These are phyloP conservation scores for Phlyctochytrium bullatum DNA, from an alignment of 192 early-diverging fungal species.

Conservation along the genomic window DNA sequence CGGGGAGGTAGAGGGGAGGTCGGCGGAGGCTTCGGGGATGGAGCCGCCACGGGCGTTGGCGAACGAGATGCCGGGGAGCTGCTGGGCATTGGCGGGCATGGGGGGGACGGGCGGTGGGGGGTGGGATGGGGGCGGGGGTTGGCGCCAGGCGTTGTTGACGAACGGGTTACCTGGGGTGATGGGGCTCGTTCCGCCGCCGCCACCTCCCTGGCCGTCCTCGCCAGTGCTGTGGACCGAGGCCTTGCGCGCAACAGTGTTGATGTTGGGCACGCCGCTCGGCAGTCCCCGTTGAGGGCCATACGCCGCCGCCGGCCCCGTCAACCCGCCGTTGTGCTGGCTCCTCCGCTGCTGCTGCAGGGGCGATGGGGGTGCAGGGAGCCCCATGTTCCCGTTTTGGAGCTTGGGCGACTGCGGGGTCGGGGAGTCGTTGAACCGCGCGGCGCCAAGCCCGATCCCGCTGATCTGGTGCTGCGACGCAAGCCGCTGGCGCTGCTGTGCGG, in stretches of 20 bases:
- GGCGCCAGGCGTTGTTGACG: not conserved
- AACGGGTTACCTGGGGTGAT: not conserved
- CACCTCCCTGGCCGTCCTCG: not conserved
- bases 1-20: not conserved
- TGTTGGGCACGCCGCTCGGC: not conserved
- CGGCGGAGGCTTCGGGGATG: not conserved
- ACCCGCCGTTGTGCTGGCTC: not conserved
- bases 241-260: not conserved
- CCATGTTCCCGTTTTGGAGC: not conserved
- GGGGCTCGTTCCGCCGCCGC: not conserved
- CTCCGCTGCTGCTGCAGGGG: not conserved
- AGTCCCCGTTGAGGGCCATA: too few species aligned
- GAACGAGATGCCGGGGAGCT: not conserved
- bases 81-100: not conserved
- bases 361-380: too few species aligned
- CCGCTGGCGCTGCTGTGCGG: not conserved
- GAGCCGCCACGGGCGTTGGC: not conserved
- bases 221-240: not conserved
- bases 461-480: not conserved
- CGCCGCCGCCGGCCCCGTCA: not conserved
- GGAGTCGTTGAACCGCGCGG: not conserved
- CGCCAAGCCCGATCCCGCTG: not conserved
- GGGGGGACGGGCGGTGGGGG: slow-evolving; percentile 4
- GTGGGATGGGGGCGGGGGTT: slow-evolving; percentile 1
- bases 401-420: not conserved